Base-by-base conservation (phyloP, 139 green algal species). In the Chlamydomonas schloesseri region DNA sequence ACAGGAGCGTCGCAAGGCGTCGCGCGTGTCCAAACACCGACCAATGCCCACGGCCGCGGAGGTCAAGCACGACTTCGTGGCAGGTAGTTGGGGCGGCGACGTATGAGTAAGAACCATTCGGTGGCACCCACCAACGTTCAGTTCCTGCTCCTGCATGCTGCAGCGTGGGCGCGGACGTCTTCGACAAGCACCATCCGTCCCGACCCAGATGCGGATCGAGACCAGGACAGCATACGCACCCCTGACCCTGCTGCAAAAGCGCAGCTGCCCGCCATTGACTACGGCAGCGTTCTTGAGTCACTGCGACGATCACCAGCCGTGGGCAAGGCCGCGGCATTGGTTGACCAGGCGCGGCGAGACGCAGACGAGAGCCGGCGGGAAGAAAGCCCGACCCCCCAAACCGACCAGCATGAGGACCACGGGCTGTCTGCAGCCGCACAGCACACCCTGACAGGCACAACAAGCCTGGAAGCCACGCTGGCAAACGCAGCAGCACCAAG, bases 1-100 rank as follows among this genome's bases (percentile, higher is more conserved):
- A n/a, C 83, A 88, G 74, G 84, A 82, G 47, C 68, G 84, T n/a
- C 74, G 75, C 24, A 84, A 73, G 67, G 73, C 74, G 15, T 33
- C 78, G 0, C 74, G 84, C 34, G 46, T 84, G 20, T 88, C 84
- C n/a, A 88, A 84, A 53, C 60, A 88, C 53, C 34, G 78, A 1
- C 71, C 78, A 3, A 8, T 50, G 6, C 42, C 42, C 42, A 13
- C 42, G 42, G 5, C 42, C 8, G 42, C 8, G 42, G 60, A 75
- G 36, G 21, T 11, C 2, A 84, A 73, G 31, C 46, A 67, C 28
- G 68, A 57, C 65, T 79, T 68, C 24, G 33, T 83, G 0, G 47
- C 69, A 8, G 84, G 84, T n/a, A n/a, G n/a, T n/a, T n/a, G n/a
- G n/a, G n/a, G n/a, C n/a, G n/a, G n/a, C n/a, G n/a, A n/a, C n/a